These are phyloP conservation scores for Yarrowia galli DNA, from an alignment of 1,139 yeast species.

Conservation along the genomic window DNA sequence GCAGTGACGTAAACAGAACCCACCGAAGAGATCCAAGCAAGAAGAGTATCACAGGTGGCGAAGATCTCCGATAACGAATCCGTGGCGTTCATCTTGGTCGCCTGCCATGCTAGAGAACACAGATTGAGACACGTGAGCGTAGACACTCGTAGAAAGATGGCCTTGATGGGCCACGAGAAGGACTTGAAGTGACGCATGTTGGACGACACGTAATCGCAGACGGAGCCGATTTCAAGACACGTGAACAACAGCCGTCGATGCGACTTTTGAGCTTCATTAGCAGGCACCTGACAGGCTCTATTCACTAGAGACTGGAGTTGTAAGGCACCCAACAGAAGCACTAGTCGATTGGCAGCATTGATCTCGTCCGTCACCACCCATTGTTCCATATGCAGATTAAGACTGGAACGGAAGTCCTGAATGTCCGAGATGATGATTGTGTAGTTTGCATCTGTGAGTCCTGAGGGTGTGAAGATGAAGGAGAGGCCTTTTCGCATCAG, in stretches of 20 bases:
- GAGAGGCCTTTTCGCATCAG: conserved; percentile 25
- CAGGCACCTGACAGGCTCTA: conserved; percentile 17
- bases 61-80: conserved; percentile 22
- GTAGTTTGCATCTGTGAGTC: conserved; percentile 12
- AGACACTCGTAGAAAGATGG: conserved; percentile 18
- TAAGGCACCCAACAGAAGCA: conserved; percentile 7
- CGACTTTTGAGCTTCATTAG: conserved; percentile 1
- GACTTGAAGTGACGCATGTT: conserved; percentile 35
- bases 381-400: conserved; percentile 26
- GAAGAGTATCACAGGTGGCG: conserved; percentile 16
- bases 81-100: conserved; percentile 18
- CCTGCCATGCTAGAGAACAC: conserved; percentile 23
- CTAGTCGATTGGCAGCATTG: conserved; percentile 16
- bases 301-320: conserved; percentile 9
- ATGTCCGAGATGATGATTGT: conserved; percentile 11
- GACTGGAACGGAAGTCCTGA: conserved; percentile 14
- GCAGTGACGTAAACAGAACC: conserved; percentile 29
- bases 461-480: conserved; percentile 5
- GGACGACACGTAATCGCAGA: conserved; percentile 20
- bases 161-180: conserved; percentile 30
- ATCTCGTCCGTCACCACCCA: conserved; percentile 33
- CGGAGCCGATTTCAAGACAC: conserved; percentile 13
- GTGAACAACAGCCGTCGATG: conserved; percentile 17
- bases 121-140: conserved; percentile 17
- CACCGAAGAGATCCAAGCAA: conserved; percentile 19